These are phyloP conservation scores for Linnemannia hyalina DNA, from an alignment of 192 early-diverging fungal genomes.

Conservation along the genomic window DNA sequence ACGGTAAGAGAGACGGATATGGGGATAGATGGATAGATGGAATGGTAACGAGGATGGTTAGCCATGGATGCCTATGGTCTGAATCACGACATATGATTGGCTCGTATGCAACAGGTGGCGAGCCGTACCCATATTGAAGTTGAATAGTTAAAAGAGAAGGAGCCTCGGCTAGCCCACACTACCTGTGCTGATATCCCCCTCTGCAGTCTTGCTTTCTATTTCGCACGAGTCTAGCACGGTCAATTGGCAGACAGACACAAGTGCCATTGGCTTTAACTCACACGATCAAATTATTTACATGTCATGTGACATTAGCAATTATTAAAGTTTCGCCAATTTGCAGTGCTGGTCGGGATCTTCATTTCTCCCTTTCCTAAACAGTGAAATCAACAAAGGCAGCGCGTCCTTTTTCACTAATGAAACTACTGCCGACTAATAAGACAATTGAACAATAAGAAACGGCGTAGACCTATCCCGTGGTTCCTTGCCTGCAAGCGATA, in stretches of 20 bases:
- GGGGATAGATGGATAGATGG: conserved; percentile 38
- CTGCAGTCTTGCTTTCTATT: neutral
- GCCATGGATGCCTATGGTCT: conserved; percentile 16
- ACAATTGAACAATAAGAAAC: neutral
- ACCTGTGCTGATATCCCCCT: neutral
- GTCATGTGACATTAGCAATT: neutral
- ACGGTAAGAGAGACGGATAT: neutral
- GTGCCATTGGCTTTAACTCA: neutral
- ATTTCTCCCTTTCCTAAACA: neutral
- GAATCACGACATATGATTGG: conserved; percentile 7
- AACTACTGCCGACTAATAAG: neutral
- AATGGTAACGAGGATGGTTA: conserved; percentile 28
- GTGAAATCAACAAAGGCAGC: neutral
- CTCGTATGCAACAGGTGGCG: neutral
- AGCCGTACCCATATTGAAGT: conserved; percentile 52
- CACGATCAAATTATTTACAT: neutral
- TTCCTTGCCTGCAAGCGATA: too few species aligned
- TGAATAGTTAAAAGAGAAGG: conserved; percentile 53
- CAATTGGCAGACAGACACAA: neutral
- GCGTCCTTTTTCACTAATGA: neutral
- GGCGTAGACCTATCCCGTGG: too few species aligned
- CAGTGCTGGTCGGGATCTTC: neutral
- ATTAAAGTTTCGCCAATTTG: neutral
- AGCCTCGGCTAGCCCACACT: neutral
- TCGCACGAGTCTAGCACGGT: neutral